Conservation (phyloP, 805 yeast genomes). For the Maudiozyma saulgeensis region DNA sequence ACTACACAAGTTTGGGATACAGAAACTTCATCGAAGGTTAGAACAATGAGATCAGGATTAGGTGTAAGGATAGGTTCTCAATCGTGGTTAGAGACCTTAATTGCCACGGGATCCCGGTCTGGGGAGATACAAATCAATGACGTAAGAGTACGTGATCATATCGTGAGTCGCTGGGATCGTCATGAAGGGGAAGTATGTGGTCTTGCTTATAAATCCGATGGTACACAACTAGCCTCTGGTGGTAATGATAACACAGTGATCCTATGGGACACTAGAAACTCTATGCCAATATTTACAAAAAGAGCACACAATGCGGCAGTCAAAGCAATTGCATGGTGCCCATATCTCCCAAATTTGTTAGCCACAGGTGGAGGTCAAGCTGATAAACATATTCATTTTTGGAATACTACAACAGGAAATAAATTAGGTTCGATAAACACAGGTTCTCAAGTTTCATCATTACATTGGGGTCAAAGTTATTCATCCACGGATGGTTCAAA, state of each 20-base stretch:
- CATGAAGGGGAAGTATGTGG: conserved; percentile 94
- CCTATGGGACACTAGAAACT: conserved; percentile 80
- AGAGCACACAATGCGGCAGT: conserved; percentile 87
- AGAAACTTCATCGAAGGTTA: conserved; percentile 58
- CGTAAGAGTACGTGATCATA: conserved; percentile 75
- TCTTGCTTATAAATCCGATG: conserved; percentile 74
- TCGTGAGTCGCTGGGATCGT: conserved; percentile 46
- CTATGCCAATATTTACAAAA: conserved; percentile 62
- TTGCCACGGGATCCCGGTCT: conserved; percentile 80
- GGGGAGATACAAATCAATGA: conserved; percentile 85
- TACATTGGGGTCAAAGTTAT: conserved; percentile 71
- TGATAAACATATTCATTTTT: conserved; percentile 81
- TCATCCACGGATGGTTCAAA: conserved; percentile 14
- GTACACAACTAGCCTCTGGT: conserved; percentile 79
- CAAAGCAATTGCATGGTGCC: conserved; percentile 92
- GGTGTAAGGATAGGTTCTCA: conserved; percentile 74
- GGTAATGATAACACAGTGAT: conserved; percentile 91
- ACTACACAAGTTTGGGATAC: conserved; percentile 89
- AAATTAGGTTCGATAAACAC: conserved; percentile 80
- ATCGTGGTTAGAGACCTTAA: conserved; percentile 72
- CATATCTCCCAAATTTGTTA: conserved; percentile 65
- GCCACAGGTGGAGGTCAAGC: conserved; percentile 98
- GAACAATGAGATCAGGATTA: conserved; percentile 64
- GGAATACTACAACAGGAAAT: conserved; percentile 91
- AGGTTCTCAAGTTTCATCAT: conserved; percentile 88